Base-by-base conservation (phyloP, 169 alveolate species). In the Prorocentrum cordatum region DNA sequence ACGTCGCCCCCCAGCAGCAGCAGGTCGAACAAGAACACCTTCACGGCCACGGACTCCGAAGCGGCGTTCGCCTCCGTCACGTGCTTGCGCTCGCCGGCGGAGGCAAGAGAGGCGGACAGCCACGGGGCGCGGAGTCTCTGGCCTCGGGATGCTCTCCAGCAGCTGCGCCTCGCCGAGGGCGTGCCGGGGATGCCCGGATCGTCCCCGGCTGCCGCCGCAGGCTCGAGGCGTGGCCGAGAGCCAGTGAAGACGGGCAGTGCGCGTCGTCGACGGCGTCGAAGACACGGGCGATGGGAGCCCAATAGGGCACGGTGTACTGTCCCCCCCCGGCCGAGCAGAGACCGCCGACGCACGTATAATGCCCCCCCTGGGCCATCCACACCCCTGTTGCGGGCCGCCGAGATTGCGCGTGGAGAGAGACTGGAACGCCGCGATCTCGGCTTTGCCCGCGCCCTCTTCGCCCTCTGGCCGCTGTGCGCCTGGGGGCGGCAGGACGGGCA, bases 341-440 rank as follows among this genome's bases (percentile, higher is more conserved):
- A 14, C 2, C 6, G 18, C 10, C 20, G 14, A 6, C n/a, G 7
- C n/a, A 27, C 27, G 4, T 31, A 24, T 42, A 16, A 10, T 27
- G 0, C 10, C 38, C 5, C 33, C 72, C 14, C 18, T 27, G 14
- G 39, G 14, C 0, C 82, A 6, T 59, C 59, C 62, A 72, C 84
- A 0, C 47, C 84, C 35, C 50, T 47, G 68, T 50, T 72, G n/a
- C 39, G 47, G 47, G 29, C 84, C 27, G 84, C 64, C 64, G n/a
- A 79, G 79, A 36, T 82, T 82, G 2, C 91, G 91, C 16, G 91
- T 82, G 70, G 91, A 26, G 80, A 82, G 68, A 7, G 80, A 64
- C 59, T 82, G 91, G 54, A 82, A 82, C 24, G 91, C 91, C 77
- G 61, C 47, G 20, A 31, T 7, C 22, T 6, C 24, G 22, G 16